Evolutionary conservation across 2,329 filamentous ascomycete genomes (phyloP).

Genomic region (Penicillium sp.): DNA sequence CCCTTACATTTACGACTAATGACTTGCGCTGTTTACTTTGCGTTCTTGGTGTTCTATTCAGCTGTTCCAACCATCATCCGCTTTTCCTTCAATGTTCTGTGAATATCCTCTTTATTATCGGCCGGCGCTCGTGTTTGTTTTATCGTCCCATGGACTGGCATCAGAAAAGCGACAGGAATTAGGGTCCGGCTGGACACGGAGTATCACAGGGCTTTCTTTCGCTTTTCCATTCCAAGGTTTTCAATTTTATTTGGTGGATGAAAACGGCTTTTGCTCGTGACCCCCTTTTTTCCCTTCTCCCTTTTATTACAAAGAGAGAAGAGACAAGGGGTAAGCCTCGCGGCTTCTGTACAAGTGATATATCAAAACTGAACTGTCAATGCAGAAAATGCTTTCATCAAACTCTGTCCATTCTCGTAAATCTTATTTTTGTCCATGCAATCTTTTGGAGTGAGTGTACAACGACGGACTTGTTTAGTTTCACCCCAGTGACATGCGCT

Average conservation of each 20-base stretch:
- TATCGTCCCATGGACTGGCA: slow-evolving; percentile 13
- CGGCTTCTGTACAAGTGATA: slow-evolving; percentile 22
- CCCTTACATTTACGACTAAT: slow-evolving; percentile 18
- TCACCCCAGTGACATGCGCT: slow-evolving; percentile 8
- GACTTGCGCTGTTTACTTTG: slow-evolving; percentile 17
- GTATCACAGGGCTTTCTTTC: slow-evolving; percentile 17
- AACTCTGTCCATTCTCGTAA: neutral
- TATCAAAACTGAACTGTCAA: slow-evolving; percentile 12
- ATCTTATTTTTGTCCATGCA: neutral
- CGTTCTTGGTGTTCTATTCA: slow-evolving; percentile 9
- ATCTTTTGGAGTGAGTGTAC: neutral
- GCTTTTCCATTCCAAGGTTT: slow-evolving; percentile 5
- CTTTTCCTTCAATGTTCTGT: slow-evolving; percentile 19
- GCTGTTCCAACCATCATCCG: slow-evolving; percentile 4
- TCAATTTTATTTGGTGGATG: neutral
- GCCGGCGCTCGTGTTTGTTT: slow-evolving; percentile 18
- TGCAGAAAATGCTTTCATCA: slow-evolving; percentile 10
- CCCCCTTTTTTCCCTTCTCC: slow-evolving; percentile 1
- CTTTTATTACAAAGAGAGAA: slow-evolving; percentile 1
- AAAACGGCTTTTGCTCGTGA: slow-evolving; percentile 3
- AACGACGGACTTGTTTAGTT: slow-evolving; percentile 13
- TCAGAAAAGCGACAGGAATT: slow-evolving; percentile 23
- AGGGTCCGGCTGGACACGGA: slow-evolving; percentile 18
- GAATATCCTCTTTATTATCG: slow-evolving; percentile 19
- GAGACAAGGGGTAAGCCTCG: slow-evolving; percentile 14